Evolutionary conservation across 164 flowering plant genomes (phyloP), one percentile per base, ranked within the genome.

Genomic region (Amborella trichopoda): DNA sequence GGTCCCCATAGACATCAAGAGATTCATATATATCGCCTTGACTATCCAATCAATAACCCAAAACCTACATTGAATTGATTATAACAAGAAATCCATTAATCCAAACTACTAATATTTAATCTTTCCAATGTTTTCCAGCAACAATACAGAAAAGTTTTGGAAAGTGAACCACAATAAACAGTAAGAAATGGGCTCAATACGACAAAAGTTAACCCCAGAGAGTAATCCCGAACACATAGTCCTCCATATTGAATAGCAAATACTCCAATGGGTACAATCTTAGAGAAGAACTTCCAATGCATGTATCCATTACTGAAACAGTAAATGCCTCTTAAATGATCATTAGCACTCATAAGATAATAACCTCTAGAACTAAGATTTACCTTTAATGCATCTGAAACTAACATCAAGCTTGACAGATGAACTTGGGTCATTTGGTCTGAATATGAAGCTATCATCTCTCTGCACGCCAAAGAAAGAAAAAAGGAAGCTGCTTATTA

Each of bases 361-460:
- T 40, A 1, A 32, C 28, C 14, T 11, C 22, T 23, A 40, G 25
- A 20, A 25, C 26, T n/a, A 20, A 5, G 1, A 47, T 41, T 48
- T 64, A 90, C 97, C 77, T 80, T 75, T 74, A 49, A 87, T 72
- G 32, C 27, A 28, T 55, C 52, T 55, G 45, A 83, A 80, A 32
- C 63, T 67, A 38, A 81, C 75, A 55, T 69, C 68, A 40, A 90
- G 68, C 63, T 64, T 75, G 22, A 34, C 18, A 12, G 74, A 40
- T 28, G 85, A 69, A 8, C 52, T 68, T 1, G 80, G 93, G 58
- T 87, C 74, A 57, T 70, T 71, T 6, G 96, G 89, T 40, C 52
- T 64, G 59, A 87, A 91, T 6, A 45, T 11, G 57, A 86, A 61
- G 54, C 58, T 74, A 16, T 78, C 80, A 52, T 58, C 66, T 10